These are phyloP conservation scores for Saccharum hybrid DNA, from an alignment of 202 grass and related monocot genomes.

Conservation along the genomic window DNA sequence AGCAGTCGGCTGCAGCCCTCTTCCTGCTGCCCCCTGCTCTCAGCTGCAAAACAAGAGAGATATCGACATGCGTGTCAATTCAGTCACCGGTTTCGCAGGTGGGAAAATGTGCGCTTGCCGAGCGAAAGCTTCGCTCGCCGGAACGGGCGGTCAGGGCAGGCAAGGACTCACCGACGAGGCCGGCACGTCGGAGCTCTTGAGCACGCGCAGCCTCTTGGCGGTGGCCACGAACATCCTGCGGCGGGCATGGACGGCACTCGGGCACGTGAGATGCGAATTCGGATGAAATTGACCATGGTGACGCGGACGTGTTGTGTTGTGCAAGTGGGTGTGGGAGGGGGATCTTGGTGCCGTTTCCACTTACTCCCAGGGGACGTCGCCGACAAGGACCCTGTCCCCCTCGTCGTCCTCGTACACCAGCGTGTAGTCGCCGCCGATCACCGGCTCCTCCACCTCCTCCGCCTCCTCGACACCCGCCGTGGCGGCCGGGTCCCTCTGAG, in stretches of 20 bases:
- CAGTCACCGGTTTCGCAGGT: neutral
- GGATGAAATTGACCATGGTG: neutral
- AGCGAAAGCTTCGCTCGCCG: no score
- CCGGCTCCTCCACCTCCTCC: constrained; percentile 17
- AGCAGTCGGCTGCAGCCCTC: constrained; percentile 67
- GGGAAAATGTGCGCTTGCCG: no score
- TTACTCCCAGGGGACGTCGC: constrained; percentile 97
- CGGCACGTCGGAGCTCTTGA: constrained; percentile 77
- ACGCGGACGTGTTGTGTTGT: neutral
- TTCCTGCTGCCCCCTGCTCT: constrained; percentile 63
- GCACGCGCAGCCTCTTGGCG: constrained; percentile 79
- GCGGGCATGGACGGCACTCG: neutral
- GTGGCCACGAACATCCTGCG: constrained; percentile 89
- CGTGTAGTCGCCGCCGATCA: constrained; percentile 72
- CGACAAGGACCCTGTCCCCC: constrained; percentile 86
- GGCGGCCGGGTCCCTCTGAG: constrained; percentile 48
- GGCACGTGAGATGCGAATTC: neutral
- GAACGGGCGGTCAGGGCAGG: neutral
- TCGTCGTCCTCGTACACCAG: constrained; percentile 93
- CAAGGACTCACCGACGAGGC: constrained; percentile 51
- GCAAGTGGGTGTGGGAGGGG: neutral
- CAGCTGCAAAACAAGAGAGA: constrained; percentile 36
- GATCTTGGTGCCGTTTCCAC: neutral
- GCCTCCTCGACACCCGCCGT: constrained; percentile 17
- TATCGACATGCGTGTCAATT: neutral